Percentiles rank a stretch among this genome's conserved stretches.
Evolutionary conservation across 2,329 filamentous ascomycete genomes (phyloP).

Genomic region (Myotisia sp.): DNA sequence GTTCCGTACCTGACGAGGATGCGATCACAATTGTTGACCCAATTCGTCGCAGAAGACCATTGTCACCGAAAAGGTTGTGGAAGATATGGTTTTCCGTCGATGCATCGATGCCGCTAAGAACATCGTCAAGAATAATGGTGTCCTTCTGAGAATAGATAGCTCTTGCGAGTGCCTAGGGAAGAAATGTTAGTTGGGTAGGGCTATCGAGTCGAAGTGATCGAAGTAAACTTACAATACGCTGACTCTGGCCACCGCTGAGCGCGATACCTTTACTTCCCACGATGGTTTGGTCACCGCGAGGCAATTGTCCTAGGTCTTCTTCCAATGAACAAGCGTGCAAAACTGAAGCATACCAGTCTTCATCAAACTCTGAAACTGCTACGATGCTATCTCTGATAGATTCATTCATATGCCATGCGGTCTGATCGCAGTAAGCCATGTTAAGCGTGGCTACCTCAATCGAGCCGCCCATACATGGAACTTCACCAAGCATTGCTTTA

Average conservation of each 20-base stretch:
- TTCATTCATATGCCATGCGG: slow-evolving; percentile 29
- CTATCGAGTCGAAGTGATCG: no score
- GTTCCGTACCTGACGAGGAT: slow-evolving; percentile 24
- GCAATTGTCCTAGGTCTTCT: slow-evolving; percentile 28
- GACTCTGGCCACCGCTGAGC: slow-evolving; percentile 40
- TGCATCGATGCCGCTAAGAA: slow-evolving; percentile 38
- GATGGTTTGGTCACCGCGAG: slow-evolving; percentile 31
- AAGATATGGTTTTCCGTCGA: slow-evolving; percentile 37
- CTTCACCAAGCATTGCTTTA: slow-evolving; percentile 33
- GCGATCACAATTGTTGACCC: slow-evolving; percentile 28
- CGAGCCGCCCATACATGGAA: slow-evolving; percentile 22
- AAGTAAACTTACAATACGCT: slow-evolving; percentile 30
- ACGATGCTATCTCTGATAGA: slow-evolving; percentile 29
- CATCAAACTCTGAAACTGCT: slow-evolving; percentile 24
- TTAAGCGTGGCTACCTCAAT: slow-evolving; percentile 20
- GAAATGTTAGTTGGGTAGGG: background rate
- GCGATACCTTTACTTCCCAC: slow-evolving; percentile 39
- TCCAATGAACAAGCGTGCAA: slow-evolving; percentile 24
- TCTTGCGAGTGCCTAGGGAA: slow-evolving; percentile 33
- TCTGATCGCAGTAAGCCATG: slow-evolving; percentile 31
- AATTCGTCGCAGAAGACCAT: slow-evolving; percentile 33
- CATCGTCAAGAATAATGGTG: slow-evolving; percentile 38
- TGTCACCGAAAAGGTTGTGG: slow-evolving; percentile 31
- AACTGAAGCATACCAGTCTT: slow-evolving; percentile 25
- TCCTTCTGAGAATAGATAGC: slow-evolving; percentile 37